Evolutionary conservation across 2,329 filamentous ascomycete species (phyloP).

Genomic region (Colletotrichum tamarilloi): DNA sequence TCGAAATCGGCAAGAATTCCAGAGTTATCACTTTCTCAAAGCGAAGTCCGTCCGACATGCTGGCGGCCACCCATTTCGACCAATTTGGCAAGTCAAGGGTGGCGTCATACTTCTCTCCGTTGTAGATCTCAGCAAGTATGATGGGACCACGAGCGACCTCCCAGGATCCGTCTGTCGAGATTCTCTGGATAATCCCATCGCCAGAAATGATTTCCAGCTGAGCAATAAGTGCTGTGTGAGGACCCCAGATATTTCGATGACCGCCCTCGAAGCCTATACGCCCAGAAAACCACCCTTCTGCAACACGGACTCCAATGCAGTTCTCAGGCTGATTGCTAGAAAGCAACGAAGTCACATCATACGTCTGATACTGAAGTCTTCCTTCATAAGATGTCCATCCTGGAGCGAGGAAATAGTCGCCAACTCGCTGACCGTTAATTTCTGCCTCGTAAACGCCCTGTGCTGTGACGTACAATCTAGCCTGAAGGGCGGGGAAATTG

Average conservation of each 20-base stretch:
- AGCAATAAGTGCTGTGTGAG: background rate
- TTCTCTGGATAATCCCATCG: background rate
- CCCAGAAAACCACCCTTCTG: slow-evolving; percentile 56
- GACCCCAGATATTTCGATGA: slow-evolving; percentile 42
- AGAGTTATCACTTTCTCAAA: too few species aligned
- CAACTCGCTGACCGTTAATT: slow-evolving; percentile 58
- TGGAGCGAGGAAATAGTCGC: slow-evolving; percentile 56
- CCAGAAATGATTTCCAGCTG: slow-evolving; percentile 8
- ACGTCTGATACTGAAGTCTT: slow-evolving; percentile 62
- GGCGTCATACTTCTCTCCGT: slow-evolving; percentile 34
- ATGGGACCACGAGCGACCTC: slow-evolving; percentile 7
- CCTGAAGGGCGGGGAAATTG: too few species aligned
- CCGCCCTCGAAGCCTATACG: slow-evolving; percentile 38
- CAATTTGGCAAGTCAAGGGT: slow-evolving; percentile 12
- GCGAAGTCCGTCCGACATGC: too few species aligned
- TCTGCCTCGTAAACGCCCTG: slow-evolving; percentile 58
- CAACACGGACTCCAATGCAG: slow-evolving; percentile 53
- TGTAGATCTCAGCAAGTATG: slow-evolving; percentile 30
- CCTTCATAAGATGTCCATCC: slow-evolving; percentile 64
- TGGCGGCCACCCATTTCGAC: slow-evolving; percentile 1
- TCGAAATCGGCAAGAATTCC: background rate
- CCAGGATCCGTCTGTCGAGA: slow-evolving; percentile 7
- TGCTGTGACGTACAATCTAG: slow-evolving; percentile 57
- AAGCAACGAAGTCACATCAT: slow-evolving; percentile 58
- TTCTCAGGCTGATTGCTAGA: slow-evolving; percentile 42